phyloP scores from a whole-genome alignment of 2,329 filamentous ascomycete species.

The Rhynchosporium graminicola region DNA sequence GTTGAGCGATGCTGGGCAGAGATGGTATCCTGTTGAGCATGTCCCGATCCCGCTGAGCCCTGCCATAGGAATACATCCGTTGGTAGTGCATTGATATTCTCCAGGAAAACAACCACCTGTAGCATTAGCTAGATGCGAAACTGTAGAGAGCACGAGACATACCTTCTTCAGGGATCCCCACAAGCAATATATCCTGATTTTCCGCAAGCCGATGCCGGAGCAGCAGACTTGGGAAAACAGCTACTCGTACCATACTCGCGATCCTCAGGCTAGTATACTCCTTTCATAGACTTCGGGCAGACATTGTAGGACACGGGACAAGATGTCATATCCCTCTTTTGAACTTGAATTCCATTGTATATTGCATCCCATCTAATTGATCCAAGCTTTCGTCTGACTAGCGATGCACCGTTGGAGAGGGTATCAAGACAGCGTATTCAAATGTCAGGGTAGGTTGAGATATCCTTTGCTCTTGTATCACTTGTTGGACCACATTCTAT shows the following conservation, averaged over 20 bases:
- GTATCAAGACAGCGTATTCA: constrained; percentile 20
- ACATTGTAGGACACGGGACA: constrained; percentile 35
- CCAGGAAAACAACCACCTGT: constrained; percentile 43
- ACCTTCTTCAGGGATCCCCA: constrained; percentile 36
- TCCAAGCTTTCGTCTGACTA: constrained; percentile 34
- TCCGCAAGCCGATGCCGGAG: constrained; percentile 33
- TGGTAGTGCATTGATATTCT: constrained; percentile 49
- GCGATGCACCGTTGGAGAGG: constrained; percentile 28
- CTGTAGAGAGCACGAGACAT: constrained; percentile 29
- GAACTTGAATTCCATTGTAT: constrained; percentile 36
- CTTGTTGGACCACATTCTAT: constrained; percentile 14
- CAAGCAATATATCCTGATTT: constrained; percentile 33
- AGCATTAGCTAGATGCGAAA: constrained; percentile 9
- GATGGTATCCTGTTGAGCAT: constrained; percentile 49
- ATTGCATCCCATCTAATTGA: constrained; percentile 36
- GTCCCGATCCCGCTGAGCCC: constrained; percentile 45
- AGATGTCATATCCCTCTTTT: constrained; percentile 33
- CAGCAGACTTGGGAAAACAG: constrained; percentile 43
- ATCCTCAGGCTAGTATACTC: constrained; percentile 44
- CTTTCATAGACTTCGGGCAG: constrained; percentile 36
- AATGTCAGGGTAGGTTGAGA: constrained; percentile 6
- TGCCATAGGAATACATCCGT: constrained; percentile 48
- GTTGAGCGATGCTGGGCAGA: constrained; percentile 52
- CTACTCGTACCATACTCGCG: constrained; percentile 49
- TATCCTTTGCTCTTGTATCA: constrained; percentile 17